A percentile compares a stretch with the other conserved stretches of the same genome.
These are phyloP conservation scores for Cyclaneusma minus DNA, from an alignment of 2,329 filamentous ascomycete species.

Conservation along the genomic window DNA sequence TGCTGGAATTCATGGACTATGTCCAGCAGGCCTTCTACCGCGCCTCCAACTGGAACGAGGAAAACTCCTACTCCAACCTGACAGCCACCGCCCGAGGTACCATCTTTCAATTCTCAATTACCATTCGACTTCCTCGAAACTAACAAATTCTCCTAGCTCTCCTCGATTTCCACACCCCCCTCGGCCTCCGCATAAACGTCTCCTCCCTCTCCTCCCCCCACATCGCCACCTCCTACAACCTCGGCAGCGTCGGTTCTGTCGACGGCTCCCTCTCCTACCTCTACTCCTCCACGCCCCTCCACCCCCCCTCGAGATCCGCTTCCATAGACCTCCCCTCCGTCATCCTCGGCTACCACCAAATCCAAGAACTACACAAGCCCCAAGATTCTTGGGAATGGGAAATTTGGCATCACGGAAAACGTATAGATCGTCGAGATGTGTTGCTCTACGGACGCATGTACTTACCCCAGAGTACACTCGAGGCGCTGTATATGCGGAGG, in stretches of 20 bases:
- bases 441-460: constrained; percentile 68
- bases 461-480: constrained; percentile 70
- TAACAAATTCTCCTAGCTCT: constrained; percentile 39
- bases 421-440: constrained; percentile 35
- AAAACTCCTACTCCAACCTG: constrained; percentile 81
- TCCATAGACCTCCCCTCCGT: constrained; percentile 63
- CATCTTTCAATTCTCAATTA: constrained; percentile 3
- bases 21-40: constrained; percentile 82
- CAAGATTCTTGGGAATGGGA: constrained; percentile 35
- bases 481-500: constrained; percentile 70
- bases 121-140: constrained; percentile 4
- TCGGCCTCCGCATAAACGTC: constrained; percentile 69
- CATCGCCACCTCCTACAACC: constrained; percentile 85
- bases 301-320: constrained; percentile 53
- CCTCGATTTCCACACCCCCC: constrained; percentile 76
- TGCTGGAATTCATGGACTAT: constrained; percentile 97
- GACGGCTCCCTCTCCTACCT: constrained; percentile 96
- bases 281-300: constrained; percentile 73
- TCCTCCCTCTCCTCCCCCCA: constrained; percentile 85
- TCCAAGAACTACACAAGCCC: constrained; percentile 46
- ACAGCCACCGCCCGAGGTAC: constrained; percentile 70
- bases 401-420: constrained; percentile 32
- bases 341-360: constrained; percentile 67
- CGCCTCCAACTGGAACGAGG: constrained; percentile 74
- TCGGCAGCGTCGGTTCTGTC: constrained; percentile 78